phyloP scores from a whole-genome alignment of 129 eudicot species.

The Rutidosis leptorrhynchoides region DNA sequence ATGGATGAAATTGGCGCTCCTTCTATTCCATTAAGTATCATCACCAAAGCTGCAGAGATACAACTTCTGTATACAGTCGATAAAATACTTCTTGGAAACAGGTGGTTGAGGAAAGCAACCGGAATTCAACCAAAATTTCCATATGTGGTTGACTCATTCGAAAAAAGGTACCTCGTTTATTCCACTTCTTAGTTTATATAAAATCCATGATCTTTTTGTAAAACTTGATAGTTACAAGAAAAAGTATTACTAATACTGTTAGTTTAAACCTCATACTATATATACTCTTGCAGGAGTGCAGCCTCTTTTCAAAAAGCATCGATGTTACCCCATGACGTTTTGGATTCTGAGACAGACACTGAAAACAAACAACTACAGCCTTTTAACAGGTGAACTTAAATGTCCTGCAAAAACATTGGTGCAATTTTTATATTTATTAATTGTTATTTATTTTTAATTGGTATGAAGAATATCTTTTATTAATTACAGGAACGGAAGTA shows the following conservation, averaged over 20 bases:
- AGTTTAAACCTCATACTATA: slow-evolving; percentile 14
- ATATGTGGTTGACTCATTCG: slow-evolving; percentile 88
- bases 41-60: slow-evolving; percentile 78
- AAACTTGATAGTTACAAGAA: neutral
- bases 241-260: neutral
- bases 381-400: slow-evolving; percentile 39
- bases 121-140: slow-evolving; percentile 96
- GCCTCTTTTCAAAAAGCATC: slow-evolving; percentile 66
- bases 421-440: too few species aligned
- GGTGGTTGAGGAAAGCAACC: slow-evolving; percentile 89
- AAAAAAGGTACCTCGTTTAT: slow-evolving; percentile 56
- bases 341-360: slow-evolving; percentile 34
- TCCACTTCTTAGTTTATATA: neutral
- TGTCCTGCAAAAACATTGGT: too few species aligned
- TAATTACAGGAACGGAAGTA: slow-evolving; percentile 34
- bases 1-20: slow-evolving; percentile 79
- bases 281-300: slow-evolving; percentile 76
- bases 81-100: slow-evolving; percentile 80
- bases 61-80: slow-evolving; percentile 72
- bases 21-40: slow-evolving; percentile 56
- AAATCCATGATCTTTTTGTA: neutral
- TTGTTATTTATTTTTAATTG: too few species aligned
- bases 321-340: slow-evolving; percentile 27
- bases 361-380: slow-evolving; percentile 38
- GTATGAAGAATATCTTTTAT: too few species aligned